Evolutionary conservation across 768 basidiomycete species (phyloP).

Genomic region (Lactarius vividus): DNA sequence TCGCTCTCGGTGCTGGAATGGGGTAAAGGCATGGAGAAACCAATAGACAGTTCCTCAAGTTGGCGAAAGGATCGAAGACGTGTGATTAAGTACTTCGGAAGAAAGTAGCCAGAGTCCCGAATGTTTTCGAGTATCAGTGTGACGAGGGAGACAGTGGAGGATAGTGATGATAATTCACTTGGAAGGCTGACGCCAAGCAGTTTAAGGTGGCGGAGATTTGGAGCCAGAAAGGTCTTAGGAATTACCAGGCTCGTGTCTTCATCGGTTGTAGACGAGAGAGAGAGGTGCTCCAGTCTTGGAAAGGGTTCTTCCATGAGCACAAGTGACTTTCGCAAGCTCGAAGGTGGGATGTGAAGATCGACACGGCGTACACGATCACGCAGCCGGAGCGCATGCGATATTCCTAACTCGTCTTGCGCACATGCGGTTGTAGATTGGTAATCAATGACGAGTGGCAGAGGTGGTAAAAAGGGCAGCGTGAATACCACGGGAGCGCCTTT

Average conservation of each 20-base stretch:
- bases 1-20: neutral
- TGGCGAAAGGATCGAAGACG: neutral
- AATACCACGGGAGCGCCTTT: neutral
- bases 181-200: conserved; percentile 4
- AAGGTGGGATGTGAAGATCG: neutral
- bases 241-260: neutral
- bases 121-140: neutral
- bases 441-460: conserved; percentile 8
- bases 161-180: neutral
- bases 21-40: neutral
- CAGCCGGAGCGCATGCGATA: neutral
- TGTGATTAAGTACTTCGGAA: neutral
- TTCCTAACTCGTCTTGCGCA: neutral
- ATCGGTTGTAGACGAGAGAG: neutral
- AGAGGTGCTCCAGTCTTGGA: neutral
- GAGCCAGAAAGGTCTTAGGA: neutral
- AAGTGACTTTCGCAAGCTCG: neutral
- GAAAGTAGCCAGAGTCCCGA: neutral
- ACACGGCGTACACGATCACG: conserved; percentile 1
- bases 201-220: neutral
- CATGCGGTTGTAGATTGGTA: neutral
- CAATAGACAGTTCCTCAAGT: conserved; percentile 12
- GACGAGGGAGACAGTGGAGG: neutral
- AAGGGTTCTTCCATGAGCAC: neutral
- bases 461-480: neutral